Base-by-base conservation (phyloP, 2,329 filamentous ascomycete species). In the Golovinomyces cichoracearum region DNA sequence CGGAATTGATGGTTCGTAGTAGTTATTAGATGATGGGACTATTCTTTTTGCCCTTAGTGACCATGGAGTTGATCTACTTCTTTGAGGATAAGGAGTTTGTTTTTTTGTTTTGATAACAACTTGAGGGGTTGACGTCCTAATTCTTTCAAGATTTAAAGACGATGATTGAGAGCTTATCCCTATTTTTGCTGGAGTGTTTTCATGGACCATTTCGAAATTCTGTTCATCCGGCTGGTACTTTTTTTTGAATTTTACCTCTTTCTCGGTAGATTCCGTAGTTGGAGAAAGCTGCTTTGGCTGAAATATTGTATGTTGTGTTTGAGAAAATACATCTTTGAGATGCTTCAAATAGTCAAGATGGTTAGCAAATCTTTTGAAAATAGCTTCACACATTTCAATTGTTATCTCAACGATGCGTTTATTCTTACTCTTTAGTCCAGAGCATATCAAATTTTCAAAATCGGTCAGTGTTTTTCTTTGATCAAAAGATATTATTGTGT, bases 311-410 rank as follows among this genome's bases (percentile, higher is more conserved):
- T n/a, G n/a, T n/a, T n/a, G n/a, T n/a, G n/a, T n/a, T n/a, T n/a
- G n/a, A n/a, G 71, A 65, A 29, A 93, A 65, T 1, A 76, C 71
- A 2, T 67, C 62, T 55, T 76, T 74, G 4, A 93, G 66, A 26
- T 65, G 66, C 10, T 70, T 62, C 0, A 84, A 80, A 61, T 83
- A 88, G 22, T 72, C 63, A 1, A 84, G 58, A 5, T 50, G 35
- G 5, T 64, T 63, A 3, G 73, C 66, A 35, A 72, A 68, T 15
- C 70, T 64, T 19, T 76, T 76, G 57, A 83, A 84, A 0, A 77
- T 71, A 0, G 63, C 60, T 54, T 85, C 86, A 84, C 84, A 94
- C 52, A 72, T 67, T 15, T 62, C 58, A 23, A 77, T 66, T 1
- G 74, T 63, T 57, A 58, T 67, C 60, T 62, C 75, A 52, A 65